phyloP scores from a whole-genome alignment of 2,329 filamentous ascomycete species.

The Drechslerella dactyloides region DNA sequence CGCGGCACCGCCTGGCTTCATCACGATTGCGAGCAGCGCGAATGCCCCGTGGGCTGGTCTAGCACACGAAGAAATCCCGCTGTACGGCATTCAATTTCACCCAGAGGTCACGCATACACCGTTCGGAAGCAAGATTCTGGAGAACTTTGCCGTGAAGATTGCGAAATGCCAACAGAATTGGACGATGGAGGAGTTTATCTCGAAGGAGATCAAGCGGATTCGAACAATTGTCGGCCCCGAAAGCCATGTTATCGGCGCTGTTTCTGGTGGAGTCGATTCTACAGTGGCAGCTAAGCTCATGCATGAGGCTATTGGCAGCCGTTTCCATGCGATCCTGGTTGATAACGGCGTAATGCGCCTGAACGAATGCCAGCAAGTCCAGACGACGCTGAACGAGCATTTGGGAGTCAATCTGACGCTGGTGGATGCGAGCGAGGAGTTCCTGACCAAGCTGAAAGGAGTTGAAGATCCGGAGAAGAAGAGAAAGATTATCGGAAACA shows the following conservation, averaged over 20 bases:
- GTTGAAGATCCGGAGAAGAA: constrained; percentile 83
- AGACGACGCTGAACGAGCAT: constrained; percentile 76
- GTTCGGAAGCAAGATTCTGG: constrained; percentile 71
- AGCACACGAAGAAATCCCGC: constrained; percentile 68
- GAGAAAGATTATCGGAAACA: constrained; percentile 85
- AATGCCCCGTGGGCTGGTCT: constrained; percentile 84
- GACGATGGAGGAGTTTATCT: constrained; percentile 83
- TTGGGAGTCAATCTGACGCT: constrained; percentile 91
- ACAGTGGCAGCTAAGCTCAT: constrained; percentile 88
- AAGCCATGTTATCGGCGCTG: constrained; percentile 80
- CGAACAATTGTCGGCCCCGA: constrained; percentile 78
- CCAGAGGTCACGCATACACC: constrained; percentile 80
- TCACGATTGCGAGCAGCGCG: constrained; percentile 73
- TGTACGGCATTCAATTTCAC: constrained; percentile 77
- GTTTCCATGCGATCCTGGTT: constrained; percentile 83
- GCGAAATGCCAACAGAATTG: constrained; percentile 78
- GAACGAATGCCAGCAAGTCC: constrained; percentile 81
- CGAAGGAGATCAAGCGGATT: constrained; percentile 81
- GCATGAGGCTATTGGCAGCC: constrained; percentile 81
- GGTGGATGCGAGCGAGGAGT: constrained; percentile 77
- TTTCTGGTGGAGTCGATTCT: constrained; percentile 84
- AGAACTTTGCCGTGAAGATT: constrained; percentile 84
- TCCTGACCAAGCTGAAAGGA: constrained; percentile 77
- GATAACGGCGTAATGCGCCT: constrained; percentile 86
- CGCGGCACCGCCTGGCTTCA: constrained; percentile 74